Conservation (phyloP, 495 filamentous ascomycete genomes). For the Xylaria sp. region DNA sequence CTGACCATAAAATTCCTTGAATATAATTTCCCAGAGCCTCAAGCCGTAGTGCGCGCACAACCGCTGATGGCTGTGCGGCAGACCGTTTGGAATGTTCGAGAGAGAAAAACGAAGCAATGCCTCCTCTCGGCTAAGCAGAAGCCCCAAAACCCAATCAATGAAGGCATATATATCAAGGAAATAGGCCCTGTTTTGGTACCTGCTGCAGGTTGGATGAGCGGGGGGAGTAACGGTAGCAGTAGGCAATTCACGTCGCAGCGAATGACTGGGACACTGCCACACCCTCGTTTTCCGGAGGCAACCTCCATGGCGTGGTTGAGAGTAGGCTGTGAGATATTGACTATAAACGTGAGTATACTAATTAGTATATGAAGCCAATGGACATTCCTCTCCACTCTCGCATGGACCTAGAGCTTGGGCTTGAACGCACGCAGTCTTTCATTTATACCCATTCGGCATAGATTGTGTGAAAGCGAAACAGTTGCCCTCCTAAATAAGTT, state of each 20-base stretch:
- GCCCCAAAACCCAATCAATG: neutral
- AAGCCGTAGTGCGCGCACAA: neutral
- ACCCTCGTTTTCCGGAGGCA: constrained; percentile 11
- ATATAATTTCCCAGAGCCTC: neutral
- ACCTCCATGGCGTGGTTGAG: constrained; percentile 1
- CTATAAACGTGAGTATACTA: neutral
- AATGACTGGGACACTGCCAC: neutral
- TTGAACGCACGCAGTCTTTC: neutral
- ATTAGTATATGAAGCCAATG: neutral
- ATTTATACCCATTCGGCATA: neutral
- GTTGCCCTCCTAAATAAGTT: neutral
- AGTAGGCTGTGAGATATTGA: constrained; percentile 2
- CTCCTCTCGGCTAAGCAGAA: neutral
- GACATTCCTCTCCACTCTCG: too few relatives aligned
- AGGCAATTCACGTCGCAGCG: neutral
- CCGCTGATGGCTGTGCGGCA: neutral
- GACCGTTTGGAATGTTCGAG: neutral
- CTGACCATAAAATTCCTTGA: neutral
- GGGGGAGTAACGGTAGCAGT: neutral
- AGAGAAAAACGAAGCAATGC: constrained; percentile 5
- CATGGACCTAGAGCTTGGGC: too few relatives aligned
- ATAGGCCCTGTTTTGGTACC: neutral
- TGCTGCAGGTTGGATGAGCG: neutral
- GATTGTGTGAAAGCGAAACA: neutral
- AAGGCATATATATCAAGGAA: neutral